Evolutionary conservation across 768 basidiomycete species (phyloP).

Genomic region (Lactarius deliciosus): DNA sequence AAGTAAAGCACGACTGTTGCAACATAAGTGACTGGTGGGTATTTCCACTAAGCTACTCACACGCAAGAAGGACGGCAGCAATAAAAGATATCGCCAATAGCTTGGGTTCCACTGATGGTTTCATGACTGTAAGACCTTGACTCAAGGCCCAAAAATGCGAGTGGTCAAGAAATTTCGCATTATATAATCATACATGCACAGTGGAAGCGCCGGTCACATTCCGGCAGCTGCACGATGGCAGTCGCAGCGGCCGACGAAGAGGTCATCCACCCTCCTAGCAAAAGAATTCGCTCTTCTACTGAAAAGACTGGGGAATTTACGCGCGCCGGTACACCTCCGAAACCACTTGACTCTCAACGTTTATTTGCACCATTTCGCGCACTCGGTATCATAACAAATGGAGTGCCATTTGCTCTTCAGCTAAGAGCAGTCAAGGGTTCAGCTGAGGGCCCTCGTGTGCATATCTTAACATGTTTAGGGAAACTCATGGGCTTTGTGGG

Average conservation of each 20-base stretch:
- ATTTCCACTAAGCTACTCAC: conserved; percentile 1
- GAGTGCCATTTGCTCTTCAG: conserved; percentile 86
- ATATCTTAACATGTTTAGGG: conserved; percentile 89
- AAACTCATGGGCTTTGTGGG: conserved; percentile 92
- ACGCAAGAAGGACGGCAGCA: conserved; percentile 9
- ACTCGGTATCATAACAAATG: conserved; percentile 90
- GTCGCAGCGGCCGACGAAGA: conserved; percentile 15
- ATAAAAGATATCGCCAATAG: conserved; percentile 12
- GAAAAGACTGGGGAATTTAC: background rate
- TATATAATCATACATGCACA: background rate
- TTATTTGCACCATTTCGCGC: conserved; percentile 94
- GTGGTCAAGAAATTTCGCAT: background rate
- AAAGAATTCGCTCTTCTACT: conserved; percentile 17
- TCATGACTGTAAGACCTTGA: conserved; percentile 9
- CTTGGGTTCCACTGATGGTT: background rate
- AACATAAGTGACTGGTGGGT: background rate
- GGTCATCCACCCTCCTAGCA: conserved; percentile 11
- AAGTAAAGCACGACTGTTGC: conserved; percentile 48
- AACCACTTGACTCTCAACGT: conserved; percentile 32
- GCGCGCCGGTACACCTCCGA: background rate
- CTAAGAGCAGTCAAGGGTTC: conserved; percentile 82
- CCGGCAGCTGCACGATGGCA: conserved; percentile 2
- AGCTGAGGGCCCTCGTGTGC: conserved; percentile 77
- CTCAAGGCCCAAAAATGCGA: background rate
- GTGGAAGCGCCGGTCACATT: background rate